A percentile compares a stretch with the other conserved stretches of the same genome.
phyloP scores from a whole-genome alignment of 495 filamentous ascomycete species.

The Penicillium chermesinum region DNA sequence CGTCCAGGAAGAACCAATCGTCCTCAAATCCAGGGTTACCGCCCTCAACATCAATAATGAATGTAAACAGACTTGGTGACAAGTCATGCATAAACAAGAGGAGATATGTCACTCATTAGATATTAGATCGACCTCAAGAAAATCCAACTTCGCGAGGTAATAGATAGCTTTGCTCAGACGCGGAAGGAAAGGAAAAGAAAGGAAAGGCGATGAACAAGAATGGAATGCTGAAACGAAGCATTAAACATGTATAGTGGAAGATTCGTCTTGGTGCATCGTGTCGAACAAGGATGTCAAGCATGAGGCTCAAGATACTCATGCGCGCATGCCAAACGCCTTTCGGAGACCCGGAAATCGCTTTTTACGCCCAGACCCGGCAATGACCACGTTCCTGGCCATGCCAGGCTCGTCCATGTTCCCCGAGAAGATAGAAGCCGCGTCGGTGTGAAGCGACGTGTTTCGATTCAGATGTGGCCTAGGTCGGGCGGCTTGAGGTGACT shows the following conservation, averaged over 20 bases:
- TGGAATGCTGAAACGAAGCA: constrained; percentile 4
- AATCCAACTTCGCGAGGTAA: constrained; percentile 1
- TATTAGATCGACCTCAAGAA: constrained; percentile 23
- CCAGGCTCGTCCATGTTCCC: constrained; percentile 10
- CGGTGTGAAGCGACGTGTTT: neutral
- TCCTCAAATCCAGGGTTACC: neutral
- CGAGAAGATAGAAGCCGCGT: constrained; percentile 18
- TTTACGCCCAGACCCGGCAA: constrained; percentile 40
- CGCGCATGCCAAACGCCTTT: constrained; percentile 44
- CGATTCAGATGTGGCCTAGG: constrained; percentile 15
- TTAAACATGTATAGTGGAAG: constrained; percentile 15
- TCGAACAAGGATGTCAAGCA: neutral
- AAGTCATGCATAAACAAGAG: neutral
- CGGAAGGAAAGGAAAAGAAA: constrained; percentile 7
- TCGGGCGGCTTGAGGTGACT: constrained; percentile 11
- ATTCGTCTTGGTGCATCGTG: constrained; percentile 5
- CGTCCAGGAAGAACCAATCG: neutral
- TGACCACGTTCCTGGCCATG: constrained; percentile 30
- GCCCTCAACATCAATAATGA: neutral
- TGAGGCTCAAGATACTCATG: constrained; percentile 15
- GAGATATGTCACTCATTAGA: constrained; percentile 24
- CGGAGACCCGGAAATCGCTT: constrained; percentile 47
- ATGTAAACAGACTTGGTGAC: neutral
- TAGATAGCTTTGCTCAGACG: neutral
- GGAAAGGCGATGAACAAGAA: constrained; percentile 5